A percentile compares a stretch with the other conserved stretches of the same genome.
Evolutionary conservation across 768 basidiomycete genomes (phyloP).

Genomic region (Baorangia bicolor): DNA sequence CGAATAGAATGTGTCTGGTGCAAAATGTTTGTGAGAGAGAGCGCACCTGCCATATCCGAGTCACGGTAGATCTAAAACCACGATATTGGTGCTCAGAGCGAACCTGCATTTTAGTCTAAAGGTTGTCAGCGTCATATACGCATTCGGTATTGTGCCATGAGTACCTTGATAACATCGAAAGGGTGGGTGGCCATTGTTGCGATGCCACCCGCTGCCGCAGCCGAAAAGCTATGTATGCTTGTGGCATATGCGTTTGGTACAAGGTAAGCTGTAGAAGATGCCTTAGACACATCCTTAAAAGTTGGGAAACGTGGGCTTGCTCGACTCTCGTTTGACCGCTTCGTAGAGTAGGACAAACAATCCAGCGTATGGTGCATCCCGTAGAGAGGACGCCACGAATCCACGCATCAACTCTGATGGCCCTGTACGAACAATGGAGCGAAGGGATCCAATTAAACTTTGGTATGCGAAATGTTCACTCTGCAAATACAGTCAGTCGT

Average conservation of each 20-base stretch:
- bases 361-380: conserved; percentile 94
- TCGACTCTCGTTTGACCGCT: conserved; percentile 70
- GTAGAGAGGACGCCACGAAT: conserved; percentile 81
- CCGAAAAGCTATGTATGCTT: conserved; percentile 60
- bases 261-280: conserved; percentile 36
- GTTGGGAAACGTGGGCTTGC: conserved; percentile 39
- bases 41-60: conserved; percentile 68
- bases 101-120: conserved; percentile 89
- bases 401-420: conserved; percentile 83
- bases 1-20: neutral
- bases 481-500: conserved; percentile 36
- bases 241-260: conserved; percentile 46
- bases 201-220: conserved; percentile 77
- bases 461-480: conserved; percentile 77
- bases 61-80: conserved; percentile 61
- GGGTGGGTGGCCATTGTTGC: conserved; percentile 88
- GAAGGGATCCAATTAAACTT: conserved; percentile 57
- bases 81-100: conserved; percentile 75
- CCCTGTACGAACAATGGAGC: conserved; percentile 64
- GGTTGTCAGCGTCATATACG: conserved; percentile 1
- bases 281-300: conserved; percentile 8
- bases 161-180: conserved; percentile 93
- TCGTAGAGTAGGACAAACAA: conserved; percentile 89
- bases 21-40: neutral
- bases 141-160: neutral